Conservation (phyloP, 768 basidiomycete species). For the Tricholoma saponaceum region DNA sequence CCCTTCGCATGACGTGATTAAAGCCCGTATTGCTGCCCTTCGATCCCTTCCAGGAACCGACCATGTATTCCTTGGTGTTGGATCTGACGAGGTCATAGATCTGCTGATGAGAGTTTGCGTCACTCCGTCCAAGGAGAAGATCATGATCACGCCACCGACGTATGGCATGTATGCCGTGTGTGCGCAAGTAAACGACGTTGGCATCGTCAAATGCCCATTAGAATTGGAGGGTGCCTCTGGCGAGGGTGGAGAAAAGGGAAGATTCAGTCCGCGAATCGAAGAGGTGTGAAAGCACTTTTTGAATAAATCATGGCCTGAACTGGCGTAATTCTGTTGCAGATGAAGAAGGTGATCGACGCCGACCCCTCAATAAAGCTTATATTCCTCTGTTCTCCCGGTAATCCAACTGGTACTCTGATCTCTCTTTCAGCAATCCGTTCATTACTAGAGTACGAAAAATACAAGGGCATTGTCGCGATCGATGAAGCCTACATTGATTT, state of each 20-base stretch:
- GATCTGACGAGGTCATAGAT: slow-evolving; percentile 96
- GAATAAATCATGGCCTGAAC: background rate
- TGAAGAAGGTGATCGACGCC: slow-evolving; percentile 62
- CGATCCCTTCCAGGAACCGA: slow-evolving; percentile 60
- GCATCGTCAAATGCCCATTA: slow-evolving; percentile 72
- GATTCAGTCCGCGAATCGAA: slow-evolving; percentile 73
- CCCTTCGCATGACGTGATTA: slow-evolving; percentile 80
- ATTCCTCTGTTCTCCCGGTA: slow-evolving; percentile 96
- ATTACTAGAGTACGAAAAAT: slow-evolving; percentile 73
- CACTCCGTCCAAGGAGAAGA: slow-evolving; percentile 71
- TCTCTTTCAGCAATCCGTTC: slow-evolving; percentile 63
- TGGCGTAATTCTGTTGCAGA: slow-evolving; percentile 33
- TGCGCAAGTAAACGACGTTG: slow-evolving; percentile 93
- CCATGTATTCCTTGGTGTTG: slow-evolving; percentile 91
- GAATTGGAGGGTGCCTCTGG: slow-evolving; percentile 54
- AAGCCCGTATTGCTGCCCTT: slow-evolving; percentile 67
- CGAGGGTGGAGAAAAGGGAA: slow-evolving; percentile 67
- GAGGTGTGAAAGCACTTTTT: slow-evolving; percentile 45
- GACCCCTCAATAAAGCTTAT: slow-evolving; percentile 85
- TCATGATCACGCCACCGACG: slow-evolving; percentile 89
- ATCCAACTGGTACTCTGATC: slow-evolving; percentile 89
- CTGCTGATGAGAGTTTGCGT: slow-evolving; percentile 90
- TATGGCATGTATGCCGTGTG: slow-evolving; percentile 98
- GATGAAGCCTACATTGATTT: slow-evolving; percentile 99
- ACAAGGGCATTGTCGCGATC: slow-evolving; percentile 89